Conservation (phyloP, 805 yeast species). For the Candida maris region DNA sequence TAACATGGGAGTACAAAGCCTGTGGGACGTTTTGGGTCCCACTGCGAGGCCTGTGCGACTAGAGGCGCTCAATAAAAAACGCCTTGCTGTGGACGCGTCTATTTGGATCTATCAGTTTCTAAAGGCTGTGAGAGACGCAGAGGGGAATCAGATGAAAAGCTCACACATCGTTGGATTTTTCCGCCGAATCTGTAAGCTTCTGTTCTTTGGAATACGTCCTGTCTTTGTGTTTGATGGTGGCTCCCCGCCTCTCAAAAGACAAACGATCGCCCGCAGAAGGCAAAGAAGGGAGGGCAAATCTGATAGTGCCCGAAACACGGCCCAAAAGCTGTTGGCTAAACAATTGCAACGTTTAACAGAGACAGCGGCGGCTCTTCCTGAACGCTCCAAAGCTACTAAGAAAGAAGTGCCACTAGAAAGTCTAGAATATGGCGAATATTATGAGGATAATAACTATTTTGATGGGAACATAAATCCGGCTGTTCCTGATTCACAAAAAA, state of each 20-base stretch:
- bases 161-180: conserved; percentile 96
- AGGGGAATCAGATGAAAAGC: conserved; percentile 71
- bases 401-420: conserved; percentile 21
- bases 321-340: conserved; percentile 73
- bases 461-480: conserved; percentile 11
- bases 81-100: conserved; percentile 94
- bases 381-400: conserved; percentile 7
- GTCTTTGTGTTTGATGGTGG: conserved; percentile 96
- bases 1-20: conserved; percentile 91
- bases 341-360: conserved; percentile 64
- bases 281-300: conserved; percentile 71
- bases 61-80: conserved; percentile 74
- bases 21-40: conserved; percentile 91
- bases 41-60: conserved; percentile 86
- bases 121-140: conserved; percentile 86
- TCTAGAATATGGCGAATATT: conserved; percentile 32
- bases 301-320: conserved; percentile 69
- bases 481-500: conserved; percentile 3
- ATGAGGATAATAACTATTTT: conserved; percentile 33
- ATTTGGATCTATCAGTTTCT: conserved; percentile 97
- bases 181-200: conserved; percentile 83
- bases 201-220: conserved; percentile 84
- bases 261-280: conserved; percentile 69
- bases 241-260: conserved; percentile 77
- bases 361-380: conserved; percentile 1